These are phyloP conservation scores for Spergularia marina DNA, from an alignment of 148 eudicot species.

Conservation along the genomic window DNA sequence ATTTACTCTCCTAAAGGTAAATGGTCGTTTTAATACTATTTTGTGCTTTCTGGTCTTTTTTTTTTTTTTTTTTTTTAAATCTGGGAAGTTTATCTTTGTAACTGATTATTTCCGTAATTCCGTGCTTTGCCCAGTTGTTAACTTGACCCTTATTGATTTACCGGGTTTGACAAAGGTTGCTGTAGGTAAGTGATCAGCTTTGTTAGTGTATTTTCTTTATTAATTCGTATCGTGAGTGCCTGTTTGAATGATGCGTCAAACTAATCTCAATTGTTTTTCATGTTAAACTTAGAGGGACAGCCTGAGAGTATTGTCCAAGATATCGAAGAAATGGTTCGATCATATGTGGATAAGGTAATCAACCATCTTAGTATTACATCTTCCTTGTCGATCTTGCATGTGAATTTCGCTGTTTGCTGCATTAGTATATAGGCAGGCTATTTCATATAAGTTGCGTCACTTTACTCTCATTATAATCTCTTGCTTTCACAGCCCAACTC, in stretches of 20 bases:
- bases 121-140: slow-evolving; percentile 64
- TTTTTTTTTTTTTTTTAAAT: neutral
- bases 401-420: neutral
- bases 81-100: slow-evolving; percentile 4
- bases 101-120: slow-evolving; percentile 13
- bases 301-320: slow-evolving; percentile 67
- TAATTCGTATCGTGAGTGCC: neutral
- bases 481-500: slow-evolving; percentile 54
- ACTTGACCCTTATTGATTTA: slow-evolving; percentile 85
- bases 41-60: slow-evolving; percentile 1
- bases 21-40: neutral
- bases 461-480: slow-evolving; percentile 19
- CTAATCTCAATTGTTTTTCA: neutral
- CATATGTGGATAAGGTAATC: slow-evolving; percentile 69
- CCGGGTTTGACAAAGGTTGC: slow-evolving; percentile 99
- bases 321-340: slow-evolving; percentile 76
- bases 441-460: neutral
- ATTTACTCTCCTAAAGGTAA: slow-evolving; percentile 86
- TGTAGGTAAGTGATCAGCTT: slow-evolving; percentile 60
- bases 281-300: slow-evolving; percentile 62
- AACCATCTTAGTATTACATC: neutral
- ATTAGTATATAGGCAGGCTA: neutral
- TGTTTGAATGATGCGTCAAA: neutral
- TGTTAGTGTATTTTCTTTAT: neutral
- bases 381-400: neutral